phyloP scores from a whole-genome alignment of 345 rosid species.

The Euclidium syriacum region DNA sequence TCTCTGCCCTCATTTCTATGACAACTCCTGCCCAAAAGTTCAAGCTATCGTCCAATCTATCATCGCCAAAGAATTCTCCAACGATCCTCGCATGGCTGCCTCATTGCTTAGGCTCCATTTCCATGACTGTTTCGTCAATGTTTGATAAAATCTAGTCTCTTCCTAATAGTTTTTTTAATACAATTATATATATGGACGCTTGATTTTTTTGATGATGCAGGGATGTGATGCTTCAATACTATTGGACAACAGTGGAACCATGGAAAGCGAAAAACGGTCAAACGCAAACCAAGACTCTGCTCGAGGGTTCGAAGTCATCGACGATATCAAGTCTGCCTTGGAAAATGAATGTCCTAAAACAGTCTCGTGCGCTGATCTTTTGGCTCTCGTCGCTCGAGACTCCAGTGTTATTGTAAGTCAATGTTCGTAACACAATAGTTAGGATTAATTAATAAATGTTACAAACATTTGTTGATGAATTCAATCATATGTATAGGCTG shows the following conservation, averaged over 20 bases:
- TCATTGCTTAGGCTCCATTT: conserved; percentile 65
- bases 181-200: background rate
- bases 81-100: conserved; percentile 68
- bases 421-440: background rate
- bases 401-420: conserved; percentile 56
- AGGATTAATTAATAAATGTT: background rate
- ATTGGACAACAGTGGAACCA: conserved; percentile 52
- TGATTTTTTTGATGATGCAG: conserved; percentile 31
- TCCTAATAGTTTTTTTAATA: background rate
- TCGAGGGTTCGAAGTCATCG: conserved; percentile 72
- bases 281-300: conserved; percentile 59
- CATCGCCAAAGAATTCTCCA: conserved; percentile 45
- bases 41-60: conserved; percentile 40
- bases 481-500: conserved; percentile 41
- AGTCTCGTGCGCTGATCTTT: conserved; percentile 73
- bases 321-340: conserved; percentile 58
- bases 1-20: conserved; percentile 55
- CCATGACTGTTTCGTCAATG: conserved; percentile 77
- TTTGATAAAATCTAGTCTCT: conserved; percentile 13
- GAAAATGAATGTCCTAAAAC: conserved; percentile 70
- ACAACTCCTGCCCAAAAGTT: conserved; percentile 56
- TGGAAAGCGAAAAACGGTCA: conserved; percentile 67
- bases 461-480: background rate
- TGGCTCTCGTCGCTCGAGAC: conserved; percentile 76
- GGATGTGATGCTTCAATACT: conserved; percentile 77